Base-by-base conservation (phyloP, 768 basidiomycete genomes). In the Hygrophoropsis aurantiaca region DNA sequence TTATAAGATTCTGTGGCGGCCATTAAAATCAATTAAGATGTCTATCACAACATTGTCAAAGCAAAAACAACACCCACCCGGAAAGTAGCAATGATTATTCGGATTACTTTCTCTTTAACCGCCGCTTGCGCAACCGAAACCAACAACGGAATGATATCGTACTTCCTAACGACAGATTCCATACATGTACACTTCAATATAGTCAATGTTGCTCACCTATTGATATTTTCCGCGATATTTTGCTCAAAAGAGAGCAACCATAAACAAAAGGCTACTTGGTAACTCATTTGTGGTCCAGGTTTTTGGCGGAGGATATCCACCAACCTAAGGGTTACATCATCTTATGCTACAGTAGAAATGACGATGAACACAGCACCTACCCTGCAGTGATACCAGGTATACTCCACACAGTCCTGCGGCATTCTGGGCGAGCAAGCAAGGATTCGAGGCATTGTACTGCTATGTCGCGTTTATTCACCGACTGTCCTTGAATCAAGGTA, bases 61-160 rank as follows among this genome's bases (percentile, higher is more conserved):
- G 37, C 20, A 34, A 25, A 11, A 11, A 26, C 2, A 27, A 18
- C 15, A 59, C 69, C 39, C 57, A 93, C 94, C 44, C 89, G 76
- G 71, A 97, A 90, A 1, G 94, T 92, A 11, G 97, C 91, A 30
- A 97, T 75, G 46, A 94, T 84, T 11, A 98, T 88, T 8, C 97
- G 84, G 51, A 92, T 88, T 23, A 99, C 91, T 67, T 99, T 99
- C 71, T 98, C 95, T 66, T 99, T 99, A 25, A 90, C 87, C 4
- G 94, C 94, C 5, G 74, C 79, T 61, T 94, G 90, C 2, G 93
- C 93, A 32, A 92, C 81, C 38, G 86, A 80, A 25, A 85, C 83
- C 32, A 99, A 74, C 19, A 90, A 71, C 20, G 93, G 90, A 56
- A 97, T 85, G 27, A 97, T 77, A 60, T 95, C 90, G 64, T 85